These are phyloP conservation scores for Orbilia ellipsospora DNA, from an alignment of 2,329 filamentous ascomycete species.

Conservation along the genomic window DNA sequence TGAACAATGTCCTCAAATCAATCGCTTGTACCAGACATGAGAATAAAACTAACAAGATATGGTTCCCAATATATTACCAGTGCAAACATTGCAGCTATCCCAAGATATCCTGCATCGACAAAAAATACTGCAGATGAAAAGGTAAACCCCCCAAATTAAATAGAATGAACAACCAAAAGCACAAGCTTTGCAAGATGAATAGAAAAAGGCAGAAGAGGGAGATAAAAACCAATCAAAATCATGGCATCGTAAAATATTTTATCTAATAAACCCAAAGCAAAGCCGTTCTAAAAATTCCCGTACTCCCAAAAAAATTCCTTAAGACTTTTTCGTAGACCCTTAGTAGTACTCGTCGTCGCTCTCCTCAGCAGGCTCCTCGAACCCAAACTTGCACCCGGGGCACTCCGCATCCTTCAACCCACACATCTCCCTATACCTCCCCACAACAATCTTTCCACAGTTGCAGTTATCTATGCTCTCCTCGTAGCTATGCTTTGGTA, in stretches of 20 bases:
- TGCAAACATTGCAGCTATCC: too few species aligned
- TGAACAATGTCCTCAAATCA: too few species aligned
- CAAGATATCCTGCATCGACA: too few species aligned
- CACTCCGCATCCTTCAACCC: constrained; percentile 43
- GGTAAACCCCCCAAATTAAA: too few species aligned
- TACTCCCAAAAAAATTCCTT: too few species aligned
- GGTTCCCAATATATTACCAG: too few species aligned
- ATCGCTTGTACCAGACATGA: too few species aligned
- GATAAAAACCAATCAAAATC: background rate
- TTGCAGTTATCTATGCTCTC: constrained; percentile 39
- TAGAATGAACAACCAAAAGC: background rate
- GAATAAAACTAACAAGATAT: too few species aligned
- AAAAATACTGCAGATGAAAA: too few species aligned
- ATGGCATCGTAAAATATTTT: constrained; percentile 6
- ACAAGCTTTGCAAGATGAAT: constrained; percentile 1
- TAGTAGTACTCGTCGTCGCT: constrained; percentile 49
- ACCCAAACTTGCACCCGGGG: constrained; percentile 50
- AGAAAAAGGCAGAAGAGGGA: background rate
- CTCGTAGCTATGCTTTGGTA: constrained; percentile 51
- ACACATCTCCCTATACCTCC: constrained; percentile 49
- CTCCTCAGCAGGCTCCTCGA: constrained; percentile 39
- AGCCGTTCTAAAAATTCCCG: too few species aligned
- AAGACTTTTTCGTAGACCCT: background rate
- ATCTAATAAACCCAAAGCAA: background rate
- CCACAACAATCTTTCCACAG: constrained; percentile 47